Conservation (phyloP, 2,329 filamentous ascomycete genomes). For the Venturia pyrina region DNA sequence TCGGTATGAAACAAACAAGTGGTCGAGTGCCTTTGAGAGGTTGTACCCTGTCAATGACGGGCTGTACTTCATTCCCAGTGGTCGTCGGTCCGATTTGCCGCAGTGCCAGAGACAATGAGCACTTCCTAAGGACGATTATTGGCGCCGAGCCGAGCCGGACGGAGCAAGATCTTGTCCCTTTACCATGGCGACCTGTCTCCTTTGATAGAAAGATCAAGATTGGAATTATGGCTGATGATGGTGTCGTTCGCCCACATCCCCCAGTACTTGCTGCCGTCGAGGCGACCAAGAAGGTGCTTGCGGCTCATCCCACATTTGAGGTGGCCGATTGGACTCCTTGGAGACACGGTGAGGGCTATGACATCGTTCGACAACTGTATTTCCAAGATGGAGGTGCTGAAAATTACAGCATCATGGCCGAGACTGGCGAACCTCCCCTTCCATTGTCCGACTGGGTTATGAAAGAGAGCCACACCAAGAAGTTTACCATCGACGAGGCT, state of each 20-base stretch:
- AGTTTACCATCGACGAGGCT: neutral
- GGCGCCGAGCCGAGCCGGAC: constrained; percentile 39
- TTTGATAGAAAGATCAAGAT: constrained; percentile 36
- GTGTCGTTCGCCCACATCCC: constrained; percentile 54
- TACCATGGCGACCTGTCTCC: constrained; percentile 42
- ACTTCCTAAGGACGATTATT: constrained; percentile 32
- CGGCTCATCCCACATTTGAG: constrained; percentile 33
- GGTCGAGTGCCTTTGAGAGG: constrained; percentile 40
- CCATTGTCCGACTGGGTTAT: constrained; percentile 51
- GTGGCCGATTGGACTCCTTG: constrained; percentile 42
- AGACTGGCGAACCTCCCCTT: constrained; percentile 47
- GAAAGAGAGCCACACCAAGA: constrained; percentile 37
- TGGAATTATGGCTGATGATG: constrained; percentile 56
- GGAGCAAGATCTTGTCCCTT: constrained; percentile 43
- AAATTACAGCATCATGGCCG: constrained; percentile 39
- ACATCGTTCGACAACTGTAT: constrained; percentile 39
- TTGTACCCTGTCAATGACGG: constrained; percentile 31
- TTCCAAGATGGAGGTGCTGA: constrained; percentile 52
- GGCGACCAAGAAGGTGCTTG: constrained; percentile 24
- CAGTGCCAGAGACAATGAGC: constrained; percentile 47
- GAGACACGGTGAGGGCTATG: constrained; percentile 40
- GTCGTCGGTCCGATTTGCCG: constrained; percentile 19
- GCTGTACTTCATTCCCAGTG: constrained; percentile 16
- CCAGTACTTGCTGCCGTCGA: constrained; percentile 50
- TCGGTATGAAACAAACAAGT: constrained; percentile 36